These are phyloP conservation scores for Leishmania mexicana DNA, from an alignment of 208 protist genomes.

Conservation along the genomic window DNA sequence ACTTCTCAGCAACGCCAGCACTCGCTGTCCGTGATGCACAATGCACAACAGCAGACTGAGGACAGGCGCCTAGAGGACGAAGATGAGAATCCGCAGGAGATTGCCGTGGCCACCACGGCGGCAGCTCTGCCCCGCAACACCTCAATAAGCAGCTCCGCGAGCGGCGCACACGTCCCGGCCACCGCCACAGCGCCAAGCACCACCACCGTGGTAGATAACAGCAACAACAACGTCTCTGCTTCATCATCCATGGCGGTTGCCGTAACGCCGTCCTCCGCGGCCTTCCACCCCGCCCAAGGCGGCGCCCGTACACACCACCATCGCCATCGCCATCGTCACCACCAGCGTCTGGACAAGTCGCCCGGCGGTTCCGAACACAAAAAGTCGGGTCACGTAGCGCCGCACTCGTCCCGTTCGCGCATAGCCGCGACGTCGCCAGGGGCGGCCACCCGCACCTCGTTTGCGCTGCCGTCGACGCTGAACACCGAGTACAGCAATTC, in stretches of 20 bases:
- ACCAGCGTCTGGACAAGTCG: neutral
- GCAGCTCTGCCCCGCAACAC: neutral
- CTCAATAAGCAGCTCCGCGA: neutral
- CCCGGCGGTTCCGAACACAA: neutral
- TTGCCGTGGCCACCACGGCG: neutral
- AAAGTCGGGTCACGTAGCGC: neutral
- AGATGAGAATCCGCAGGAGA: constrained; percentile 19
- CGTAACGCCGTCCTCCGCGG: neutral
- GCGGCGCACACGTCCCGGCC: neutral
- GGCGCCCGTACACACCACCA: constrained; percentile 1
- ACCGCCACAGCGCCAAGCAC: neutral
- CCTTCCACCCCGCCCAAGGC: neutral
- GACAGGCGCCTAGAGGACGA: constrained; percentile 11
- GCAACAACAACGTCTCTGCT: neutral
- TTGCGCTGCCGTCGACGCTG: constrained; percentile 17
- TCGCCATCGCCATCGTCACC: constrained; percentile 4
- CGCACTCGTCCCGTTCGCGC: neutral
- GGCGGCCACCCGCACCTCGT: constrained; percentile 11
- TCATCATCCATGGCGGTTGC: neutral
- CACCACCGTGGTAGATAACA: neutral
- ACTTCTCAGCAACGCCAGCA: neutral
- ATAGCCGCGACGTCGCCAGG: neutral
- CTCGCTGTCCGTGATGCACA: neutral
- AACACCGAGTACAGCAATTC: constrained; percentile 8
- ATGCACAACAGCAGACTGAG: constrained; percentile 14